These are phyloP conservation scores for Pyrus hybrid DNA, from an alignment of 331 rosid species.

Conservation along the genomic window DNA sequence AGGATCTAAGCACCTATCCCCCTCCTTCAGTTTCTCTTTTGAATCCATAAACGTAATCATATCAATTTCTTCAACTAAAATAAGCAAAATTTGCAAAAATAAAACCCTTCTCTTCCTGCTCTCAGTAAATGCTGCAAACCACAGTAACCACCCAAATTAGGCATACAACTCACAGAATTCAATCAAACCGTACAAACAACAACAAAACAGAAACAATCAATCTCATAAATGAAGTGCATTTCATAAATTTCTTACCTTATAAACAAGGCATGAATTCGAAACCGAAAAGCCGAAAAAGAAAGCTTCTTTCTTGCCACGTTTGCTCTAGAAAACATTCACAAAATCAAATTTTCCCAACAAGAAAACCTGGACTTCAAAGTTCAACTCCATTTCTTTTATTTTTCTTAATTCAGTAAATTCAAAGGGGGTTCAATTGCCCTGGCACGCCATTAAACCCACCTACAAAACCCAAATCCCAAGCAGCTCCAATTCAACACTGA, in stretches of 20 bases:
- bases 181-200: not conserved
- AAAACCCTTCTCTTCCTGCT: not conserved
- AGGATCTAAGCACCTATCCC: slow-evolving; percentile 67
- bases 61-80: slow-evolving; percentile 6
- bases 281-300: slow-evolving; percentile 10
- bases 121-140: not conserved
- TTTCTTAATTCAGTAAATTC: not conserved
- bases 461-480: not conserved
- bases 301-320: slow-evolving; percentile 21
- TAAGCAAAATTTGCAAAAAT: not conserved
- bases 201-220: not conserved
- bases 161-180: not conserved
- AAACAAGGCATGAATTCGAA: slow-evolving; percentile 22
- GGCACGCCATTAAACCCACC: not conserved
- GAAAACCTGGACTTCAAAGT: not conserved
- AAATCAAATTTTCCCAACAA: slow-evolving; percentile 19
- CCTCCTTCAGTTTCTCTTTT: slow-evolving; percentile 59
- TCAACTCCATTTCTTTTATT: not conserved
- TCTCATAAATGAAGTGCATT: slow-evolving; percentile 13
- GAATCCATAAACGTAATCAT: slow-evolving; percentile 89
- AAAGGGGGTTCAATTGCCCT: not conserved
- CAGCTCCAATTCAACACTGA: not conserved
- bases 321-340: slow-evolving; percentile 11
- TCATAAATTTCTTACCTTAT: slow-evolving; percentile 35
- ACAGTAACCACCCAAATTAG: slow-evolving; percentile 11